Conservation (phyloP, 768 basidiomycete genomes). For the Phlebiopsis flavidoalba region DNA sequence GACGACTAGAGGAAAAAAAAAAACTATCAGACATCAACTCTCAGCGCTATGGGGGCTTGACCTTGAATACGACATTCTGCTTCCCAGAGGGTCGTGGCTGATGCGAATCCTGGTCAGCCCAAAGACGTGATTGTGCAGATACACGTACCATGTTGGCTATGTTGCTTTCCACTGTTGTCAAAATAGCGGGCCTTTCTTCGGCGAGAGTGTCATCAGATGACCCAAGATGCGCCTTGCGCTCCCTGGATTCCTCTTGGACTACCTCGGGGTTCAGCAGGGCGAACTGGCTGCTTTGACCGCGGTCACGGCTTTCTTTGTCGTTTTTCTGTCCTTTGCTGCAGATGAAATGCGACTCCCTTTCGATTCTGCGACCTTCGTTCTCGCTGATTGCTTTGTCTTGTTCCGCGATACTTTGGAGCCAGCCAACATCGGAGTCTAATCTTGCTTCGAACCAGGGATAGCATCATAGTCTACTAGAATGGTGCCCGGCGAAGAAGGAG, state of each 20-base stretch:
- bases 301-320: background rate
- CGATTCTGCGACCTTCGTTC: background rate
- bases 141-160: background rate
- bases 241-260: background rate
- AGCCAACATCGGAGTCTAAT: too few species aligned
- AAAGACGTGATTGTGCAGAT: background rate
- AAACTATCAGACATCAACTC: too few species aligned
- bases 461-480: background rate
- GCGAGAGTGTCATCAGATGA: too few species aligned
- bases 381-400: too few species aligned
- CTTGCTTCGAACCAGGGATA: background rate
- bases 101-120: background rate
- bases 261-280: background rate
- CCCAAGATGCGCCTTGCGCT: background rate
- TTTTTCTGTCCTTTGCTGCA: background rate
- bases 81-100: too few species aligned
- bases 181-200: too few species aligned
- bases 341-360: background rate
- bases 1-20: too few species aligned
- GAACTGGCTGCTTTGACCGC: background rate
- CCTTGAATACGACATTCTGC: too few species aligned
- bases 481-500: background rate
- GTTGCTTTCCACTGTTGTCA: too few species aligned
- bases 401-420: too few species aligned
- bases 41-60: too few species aligned